Conservation (phyloP, 257 asterid genomes). For the Plantago ovata region DNA sequence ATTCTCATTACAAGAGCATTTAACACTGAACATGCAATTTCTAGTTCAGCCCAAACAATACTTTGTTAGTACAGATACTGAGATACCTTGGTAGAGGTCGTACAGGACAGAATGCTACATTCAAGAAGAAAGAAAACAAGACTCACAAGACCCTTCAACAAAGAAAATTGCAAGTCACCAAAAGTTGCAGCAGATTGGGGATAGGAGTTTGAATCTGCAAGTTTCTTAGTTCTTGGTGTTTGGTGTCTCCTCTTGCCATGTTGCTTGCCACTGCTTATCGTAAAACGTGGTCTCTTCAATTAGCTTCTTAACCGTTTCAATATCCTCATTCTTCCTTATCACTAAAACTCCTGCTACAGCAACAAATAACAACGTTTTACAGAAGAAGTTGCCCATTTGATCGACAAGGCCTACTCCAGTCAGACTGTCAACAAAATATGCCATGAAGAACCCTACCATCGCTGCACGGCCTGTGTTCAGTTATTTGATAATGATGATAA, state of each 20-base stretch:
- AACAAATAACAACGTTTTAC: conserved; percentile 69
- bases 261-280: conserved; percentile 97
- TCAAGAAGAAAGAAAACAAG: background rate
- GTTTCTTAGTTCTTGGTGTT: conserved; percentile 32
- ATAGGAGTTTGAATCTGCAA: background rate
- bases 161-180: conserved; percentile 1
- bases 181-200: conserved; percentile 13
- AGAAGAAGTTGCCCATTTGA: conserved; percentile 93
- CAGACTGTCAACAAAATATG: conserved; percentile 87
- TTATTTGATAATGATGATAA: background rate
- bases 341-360: conserved; percentile 82
- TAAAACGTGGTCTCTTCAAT: conserved; percentile 80
- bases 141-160: background rate
- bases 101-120: background rate
- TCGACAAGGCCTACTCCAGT: conserved; percentile 92
- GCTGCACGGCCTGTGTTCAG: conserved; percentile 88
- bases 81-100: background rate
- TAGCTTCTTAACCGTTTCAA: conserved; percentile 65
- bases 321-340: conserved; percentile 83
- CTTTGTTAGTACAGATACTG: no score
- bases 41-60: no score
- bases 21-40: no score
- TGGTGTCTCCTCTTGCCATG: conserved; percentile 75
- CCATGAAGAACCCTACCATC: conserved; percentile 97
- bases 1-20: no score